Conservation (phyloP, 768 basidiomycete genomes). For the Mycena floridula region DNA sequence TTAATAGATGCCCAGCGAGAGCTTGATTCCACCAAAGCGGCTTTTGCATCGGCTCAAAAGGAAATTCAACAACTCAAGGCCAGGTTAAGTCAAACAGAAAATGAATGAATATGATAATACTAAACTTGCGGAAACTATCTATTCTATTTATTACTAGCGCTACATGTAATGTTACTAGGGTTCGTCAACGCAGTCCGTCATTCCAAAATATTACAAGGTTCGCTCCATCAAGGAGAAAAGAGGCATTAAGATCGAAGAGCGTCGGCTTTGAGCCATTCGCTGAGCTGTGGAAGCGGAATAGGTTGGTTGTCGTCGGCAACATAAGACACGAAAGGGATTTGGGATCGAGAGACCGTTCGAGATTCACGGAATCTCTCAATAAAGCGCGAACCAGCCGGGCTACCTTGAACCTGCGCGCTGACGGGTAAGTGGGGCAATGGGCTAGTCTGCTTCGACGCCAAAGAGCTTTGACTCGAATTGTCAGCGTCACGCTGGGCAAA, state of each 20-base stretch:
- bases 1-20: slow-evolving; percentile 43
- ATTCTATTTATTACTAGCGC: no score
- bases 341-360: slow-evolving; percentile 23
- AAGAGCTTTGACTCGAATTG: slow-evolving; percentile 9
- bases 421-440: slow-evolving; percentile 25
- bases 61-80: slow-evolving; percentile 52
- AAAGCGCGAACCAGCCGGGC: slow-evolving; percentile 28
- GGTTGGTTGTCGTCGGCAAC: slow-evolving; percentile 47
- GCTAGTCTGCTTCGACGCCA: slow-evolving; percentile 9
- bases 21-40: slow-evolving; percentile 37
- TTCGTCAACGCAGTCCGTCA: no score
- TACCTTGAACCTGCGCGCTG: slow-evolving; percentile 20
- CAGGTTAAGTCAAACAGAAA: slow-evolving; percentile 18
- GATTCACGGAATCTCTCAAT: slow-evolving; percentile 35
- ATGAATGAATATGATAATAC: neutral
- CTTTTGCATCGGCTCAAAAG: slow-evolving; percentile 36
- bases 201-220: no score
- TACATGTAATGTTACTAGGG: no score
- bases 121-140: no score
- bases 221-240: no score
- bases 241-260: no score
- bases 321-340: slow-evolving; percentile 32
- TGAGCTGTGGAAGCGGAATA: slow-evolving; percentile 44
- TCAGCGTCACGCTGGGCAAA: slow-evolving; percentile 29
- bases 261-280: slow-evolving; percentile 50